Base-by-base conservation (phyloP, 495 filamentous ascomycete genomes). In the Annulohypoxylon stygium region DNA sequence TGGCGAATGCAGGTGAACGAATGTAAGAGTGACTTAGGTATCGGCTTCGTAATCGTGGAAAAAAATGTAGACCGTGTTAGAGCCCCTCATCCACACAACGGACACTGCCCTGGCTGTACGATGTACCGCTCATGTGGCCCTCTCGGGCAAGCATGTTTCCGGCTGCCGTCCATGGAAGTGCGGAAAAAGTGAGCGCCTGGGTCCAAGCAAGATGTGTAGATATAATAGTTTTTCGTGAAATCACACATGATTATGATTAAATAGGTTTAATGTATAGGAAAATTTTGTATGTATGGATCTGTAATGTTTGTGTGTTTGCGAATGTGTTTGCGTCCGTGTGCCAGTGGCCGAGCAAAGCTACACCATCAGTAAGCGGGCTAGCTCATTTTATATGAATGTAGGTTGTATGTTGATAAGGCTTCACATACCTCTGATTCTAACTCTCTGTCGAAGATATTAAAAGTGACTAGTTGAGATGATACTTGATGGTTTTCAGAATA, bases 41-140 rank as follows among this genome's bases (percentile, higher is more conserved):
- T 30, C 18, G 53, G 23, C 23, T 59, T 64, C 57, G 34, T 43
- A 30, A 37, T 60, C 41, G 61, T 53, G 18, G 50, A 58, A 23
- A 54, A 23, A 54, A 60, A 23, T 14, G 16, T 6, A 45, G 26
- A 30, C 26, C 16, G 30, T 41, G 10, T 18, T 41, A 6, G 7
- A n/a, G 33, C 26, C 18, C 18, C 61, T 80, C 80, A 81, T 71
- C 78, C 80, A 59, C 91, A 93, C 30, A 91, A 81, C 20, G 85
- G 84, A 79, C 91, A 93, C 77, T 88, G 85, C 20, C 90, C 91
- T 30, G 90, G 85, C 18, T 89, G 84, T 43, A 93, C 83, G 71
- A 94, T 92, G 70, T 90, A 92, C 71, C 90, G 84, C 75, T 94
- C 90, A 78, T 94, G 92, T n/a, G 92, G 91, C 16, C 90, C 86